Percentiles rank a stretch among this genome's conserved stretches.
phyloP scores from a whole-genome alignment of 495 filamentous ascomycete genomes.

The Cenococcum geophilum region DNA sequence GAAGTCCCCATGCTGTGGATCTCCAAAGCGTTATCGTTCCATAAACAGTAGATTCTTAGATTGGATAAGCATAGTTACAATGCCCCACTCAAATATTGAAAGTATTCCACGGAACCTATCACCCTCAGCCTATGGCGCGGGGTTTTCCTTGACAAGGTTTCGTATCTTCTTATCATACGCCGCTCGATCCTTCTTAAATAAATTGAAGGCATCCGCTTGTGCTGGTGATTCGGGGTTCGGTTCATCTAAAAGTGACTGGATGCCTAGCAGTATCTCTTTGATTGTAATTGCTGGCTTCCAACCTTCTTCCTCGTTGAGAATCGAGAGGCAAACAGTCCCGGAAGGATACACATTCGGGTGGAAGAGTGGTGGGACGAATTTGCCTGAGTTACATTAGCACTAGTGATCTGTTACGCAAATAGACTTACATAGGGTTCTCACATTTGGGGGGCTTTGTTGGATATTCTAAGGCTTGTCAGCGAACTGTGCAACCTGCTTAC shows the following conservation, averaged over 20 bases:
- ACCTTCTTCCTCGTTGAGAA: slow-evolving; percentile 96
- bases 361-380: slow-evolving; percentile 93
- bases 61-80: neutral
- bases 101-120: too few species aligned
- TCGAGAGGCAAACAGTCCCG: slow-evolving; percentile 94
- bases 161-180: slow-evolving; percentile 86
- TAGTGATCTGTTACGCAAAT: neutral
- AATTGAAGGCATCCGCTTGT: slow-evolving; percentile 94
- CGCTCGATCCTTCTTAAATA: slow-evolving; percentile 82
- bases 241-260: slow-evolving; percentile 91
- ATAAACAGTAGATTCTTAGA: slow-evolving; percentile 1
- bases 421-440: slow-evolving; percentile 38
- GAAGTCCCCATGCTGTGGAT: neutral
- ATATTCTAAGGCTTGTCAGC: slow-evolving; percentile 62
- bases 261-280: slow-evolving; percentile 91
- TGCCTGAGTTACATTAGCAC: slow-evolving; percentile 53
- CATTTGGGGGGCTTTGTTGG: slow-evolving; percentile 98
- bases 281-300: slow-evolving; percentile 99
- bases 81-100: too few species aligned
- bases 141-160: slow-evolving; percentile 82
- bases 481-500: slow-evolving; percentile 13
- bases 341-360: slow-evolving; percentile 99
- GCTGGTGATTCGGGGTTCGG: slow-evolving; percentile 96
- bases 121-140: slow-evolving; percentile 44
- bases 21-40: neutral